phyloP scores from a whole-genome alignment of 371 early-diverging fungal species.

The Mucor circinelloides region DNA sequence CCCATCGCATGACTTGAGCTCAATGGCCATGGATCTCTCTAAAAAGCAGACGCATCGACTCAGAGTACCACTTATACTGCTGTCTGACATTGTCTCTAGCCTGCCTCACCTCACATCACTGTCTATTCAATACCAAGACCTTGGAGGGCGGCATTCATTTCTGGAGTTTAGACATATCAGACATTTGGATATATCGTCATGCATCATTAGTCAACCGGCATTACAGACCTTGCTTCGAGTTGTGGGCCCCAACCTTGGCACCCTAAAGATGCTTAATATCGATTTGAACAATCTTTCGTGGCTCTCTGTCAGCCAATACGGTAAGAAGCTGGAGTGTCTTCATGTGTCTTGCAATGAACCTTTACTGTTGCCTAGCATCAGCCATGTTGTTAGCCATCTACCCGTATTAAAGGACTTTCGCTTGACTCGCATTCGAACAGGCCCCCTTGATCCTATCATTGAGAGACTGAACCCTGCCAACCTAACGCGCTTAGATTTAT shows the following conservation, averaged over 20 bases:
- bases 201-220: conserved; percentile 25
- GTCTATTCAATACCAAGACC: conserved; percentile 40
- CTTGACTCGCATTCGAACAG: conserved; percentile 35
- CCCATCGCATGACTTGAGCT: conserved; percentile 39
- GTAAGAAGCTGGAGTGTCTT: conserved; percentile 24
- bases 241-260: conserved; percentile 18
- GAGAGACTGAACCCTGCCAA: conserved; percentile 11
- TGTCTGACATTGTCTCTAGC: conserved; percentile 9
- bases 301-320: conserved; percentile 26
- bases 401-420: conserved; percentile 33
- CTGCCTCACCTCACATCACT: conserved; percentile 18
- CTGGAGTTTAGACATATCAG: conserved; percentile 15
- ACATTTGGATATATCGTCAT: conserved; percentile 44
- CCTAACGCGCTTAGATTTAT: neutral
- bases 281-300: conserved; percentile 34
- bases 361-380: conserved; percentile 15
- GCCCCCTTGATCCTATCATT: conserved; percentile 30
- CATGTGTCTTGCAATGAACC: conserved; percentile 41
- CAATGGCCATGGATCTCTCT: conserved; percentile 38
- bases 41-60: conserved; percentile 27
- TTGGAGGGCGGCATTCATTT: conserved; percentile 5
- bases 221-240: conserved; percentile 31
- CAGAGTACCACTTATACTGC: conserved; percentile 21
- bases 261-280: conserved; percentile 48
- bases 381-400: conserved; percentile 19